Evolutionary conservation across 139 green algal species (phyloP), one percentile per base, ranked within the genome.

Genomic region (Chlamydomonas sp.): DNA sequence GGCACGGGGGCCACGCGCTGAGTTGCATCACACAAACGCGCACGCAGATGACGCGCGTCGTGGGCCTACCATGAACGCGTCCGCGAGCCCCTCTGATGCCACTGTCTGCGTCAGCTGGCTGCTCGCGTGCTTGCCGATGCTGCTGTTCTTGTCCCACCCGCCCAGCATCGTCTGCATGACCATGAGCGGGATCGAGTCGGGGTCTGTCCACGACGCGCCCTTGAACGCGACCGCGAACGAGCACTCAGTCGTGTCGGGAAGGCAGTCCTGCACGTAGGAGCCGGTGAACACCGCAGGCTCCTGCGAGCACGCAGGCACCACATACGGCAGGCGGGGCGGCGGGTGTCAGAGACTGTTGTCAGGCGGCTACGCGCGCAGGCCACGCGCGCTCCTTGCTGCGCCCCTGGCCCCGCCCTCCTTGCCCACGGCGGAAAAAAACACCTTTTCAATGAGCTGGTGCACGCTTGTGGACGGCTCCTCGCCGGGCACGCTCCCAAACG

Each of bases 101-200:
- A 98, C 73, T 10, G 75, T 78, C 81, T 97, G 89, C 1, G 89
- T 89, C 43, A 99, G 77, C 62, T 78, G 62, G 66, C 84, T 92
- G 67, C 73, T 76, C 28, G 67, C 65, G 70, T 83, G 76, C 79
- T 84, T 84, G 75, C 74, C 76, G 2, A 76, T 67, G 5, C 67
- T 76, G 43, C 54, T 80, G 71, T 83, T 84, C 79, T 88, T 88
- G 79, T 92, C 81, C 85, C 85, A 94, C 10, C 76, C 76, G 26
- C 89, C 89, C 10, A 95, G 81, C 83, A 94, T 89, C 13, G 79
- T 85, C 85, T 97, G 92, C 85, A 97, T 96, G 65, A 99, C 89
- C 95, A 97, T 96, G 43, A 99, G 85, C 0, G 95, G 81, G n/a
- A 98, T 82, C 43, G 85, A 87, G 83, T 99, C 95, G 24, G 95